Conservation (phyloP, 345 rosid genomes). For the Orychophragmus violaceus region DNA sequence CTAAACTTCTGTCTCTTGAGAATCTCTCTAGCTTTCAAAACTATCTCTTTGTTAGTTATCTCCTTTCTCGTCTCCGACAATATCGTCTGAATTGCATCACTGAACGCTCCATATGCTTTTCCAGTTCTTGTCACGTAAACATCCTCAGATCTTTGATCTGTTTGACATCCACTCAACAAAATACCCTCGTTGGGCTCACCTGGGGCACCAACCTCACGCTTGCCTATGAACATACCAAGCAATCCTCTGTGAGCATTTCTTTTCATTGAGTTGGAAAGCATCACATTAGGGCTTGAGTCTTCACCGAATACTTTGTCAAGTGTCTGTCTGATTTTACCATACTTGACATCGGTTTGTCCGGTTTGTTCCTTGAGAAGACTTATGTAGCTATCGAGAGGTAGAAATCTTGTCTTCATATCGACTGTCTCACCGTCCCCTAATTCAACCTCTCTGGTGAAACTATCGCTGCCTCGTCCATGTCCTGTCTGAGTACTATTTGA, state of each 20-base stretch:
- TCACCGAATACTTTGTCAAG: constrained; percentile 18
- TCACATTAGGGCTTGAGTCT: constrained; percentile 7
- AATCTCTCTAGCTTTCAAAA: constrained; percentile 37
- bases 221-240: background rate
- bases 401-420: constrained; percentile 1
- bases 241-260: constrained; percentile 5
- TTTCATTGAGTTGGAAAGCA: background rate
- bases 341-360: background rate
- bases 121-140: constrained; percentile 17
- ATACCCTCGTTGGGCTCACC: constrained; percentile 12
- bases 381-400: constrained; percentile 9
- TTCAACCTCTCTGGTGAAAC: background rate
- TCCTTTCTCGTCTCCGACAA: background rate
- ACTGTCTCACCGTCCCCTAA: constrained; percentile 7
- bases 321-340: constrained; percentile 1
- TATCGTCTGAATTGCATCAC: constrained; percentile 33
- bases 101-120: constrained; percentile 28
- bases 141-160: constrained; percentile 23
- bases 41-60: constrained; percentile 20
- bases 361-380: constrained; percentile 21
- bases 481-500: background rate
- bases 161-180: constrained; percentile 30
- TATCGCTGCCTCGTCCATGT: background rate
- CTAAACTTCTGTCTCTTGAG: constrained; percentile 40
- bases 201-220: background rate